phyloP scores from a whole-genome alignment of 2,329 filamentous ascomycete genomes.

The Aspergillus sp. region DNA sequence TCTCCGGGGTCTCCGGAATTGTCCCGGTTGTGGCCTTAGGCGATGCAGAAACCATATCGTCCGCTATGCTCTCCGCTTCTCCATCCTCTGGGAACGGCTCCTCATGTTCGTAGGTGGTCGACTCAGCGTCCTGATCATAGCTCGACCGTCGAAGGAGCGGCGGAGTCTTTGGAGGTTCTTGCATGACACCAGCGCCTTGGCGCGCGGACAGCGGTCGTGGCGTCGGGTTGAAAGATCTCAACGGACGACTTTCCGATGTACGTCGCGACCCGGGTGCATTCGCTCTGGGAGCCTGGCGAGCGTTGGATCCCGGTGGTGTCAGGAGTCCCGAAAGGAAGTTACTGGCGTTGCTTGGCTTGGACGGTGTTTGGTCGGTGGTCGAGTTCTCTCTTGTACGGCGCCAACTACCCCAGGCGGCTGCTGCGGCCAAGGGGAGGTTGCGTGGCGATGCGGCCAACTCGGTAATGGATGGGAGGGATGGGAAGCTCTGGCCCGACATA shows the following conservation, averaged over 20 bases:
- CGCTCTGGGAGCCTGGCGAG: conserved; percentile 52
- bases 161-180: conserved; percentile 43
- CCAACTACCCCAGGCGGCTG: conserved; percentile 98
- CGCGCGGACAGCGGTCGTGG: conserved; percentile 26
- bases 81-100: conserved; percentile 37
- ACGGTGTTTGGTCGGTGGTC: conserved; percentile 51
- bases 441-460: conserved; percentile 72
- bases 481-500: conserved; percentile 60
- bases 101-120: conserved; percentile 39
- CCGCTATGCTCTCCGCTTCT: conserved; percentile 44
- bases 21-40: conserved; percentile 18
- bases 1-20: not conserved
- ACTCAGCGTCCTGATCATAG: conserved; percentile 56
- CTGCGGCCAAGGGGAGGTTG: conserved; percentile 70
- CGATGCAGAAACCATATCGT: conserved; percentile 31
- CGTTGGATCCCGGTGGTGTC: conserved; percentile 75
- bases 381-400: conserved; percentile 59
- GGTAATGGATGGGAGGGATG: conserved; percentile 70
- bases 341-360: conserved; percentile 50
- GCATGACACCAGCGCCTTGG: conserved; percentile 18
- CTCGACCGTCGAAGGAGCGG: conserved; percentile 49
- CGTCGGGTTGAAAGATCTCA: conserved; percentile 25
- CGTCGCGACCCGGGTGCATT: conserved; percentile 24
- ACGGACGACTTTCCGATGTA: conserved; percentile 29
- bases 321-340: conserved; percentile 71